Base-by-base conservation (phyloP, 23 red algal genomes). In the Gracilaria gracilis region DNA sequence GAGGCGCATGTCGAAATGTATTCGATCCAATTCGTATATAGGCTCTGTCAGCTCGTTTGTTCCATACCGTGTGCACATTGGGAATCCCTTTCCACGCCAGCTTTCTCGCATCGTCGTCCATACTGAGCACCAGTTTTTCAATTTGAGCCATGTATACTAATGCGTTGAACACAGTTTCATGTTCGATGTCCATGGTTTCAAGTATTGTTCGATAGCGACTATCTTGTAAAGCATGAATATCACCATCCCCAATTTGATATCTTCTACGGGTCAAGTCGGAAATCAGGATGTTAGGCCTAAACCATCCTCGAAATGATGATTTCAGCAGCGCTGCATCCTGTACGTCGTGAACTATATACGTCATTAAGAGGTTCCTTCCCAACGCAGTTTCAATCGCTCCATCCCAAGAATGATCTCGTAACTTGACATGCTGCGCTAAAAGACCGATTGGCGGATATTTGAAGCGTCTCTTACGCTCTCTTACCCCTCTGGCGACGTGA, bases 71-170 rank as follows among this genome's bases (percentile, higher is more conserved):
- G 28, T 77, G 38, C 16, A 88, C 66, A 34, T 88, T 88, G 13
- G 84, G 84, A 54, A 76, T 37, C 15, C 71, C 38, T 12, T 69
- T 88, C 84, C 84, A 88, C 0, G 66, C 84, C 40, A 88, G 69
- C 47, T 50, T 33, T 16, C 34, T 88, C 16, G 78, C 71, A 37
- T 88, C 87, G 27, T 91, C 75, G 48, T 67, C 62, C 19, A 34
- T 6, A 59, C 74, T 83, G 11, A 98, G 87, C 19, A 93, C 75
- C 33, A 91, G 62, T 53, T 72, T 50, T 57, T 98, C 97, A 44
- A 95, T 87, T 35, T 96, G 85, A 3, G 67, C 81, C 40, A 89
- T 82, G 76, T 96, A 93, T 39, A 98, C 61, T 20, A 98, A 80
- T 50, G 82, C 73, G 65, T 98, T 98, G 37, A 88, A 95, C 0